Evolutionary conservation across 306 rosid species (phyloP).

Genomic region (Dalbergia oliveri): DNA sequence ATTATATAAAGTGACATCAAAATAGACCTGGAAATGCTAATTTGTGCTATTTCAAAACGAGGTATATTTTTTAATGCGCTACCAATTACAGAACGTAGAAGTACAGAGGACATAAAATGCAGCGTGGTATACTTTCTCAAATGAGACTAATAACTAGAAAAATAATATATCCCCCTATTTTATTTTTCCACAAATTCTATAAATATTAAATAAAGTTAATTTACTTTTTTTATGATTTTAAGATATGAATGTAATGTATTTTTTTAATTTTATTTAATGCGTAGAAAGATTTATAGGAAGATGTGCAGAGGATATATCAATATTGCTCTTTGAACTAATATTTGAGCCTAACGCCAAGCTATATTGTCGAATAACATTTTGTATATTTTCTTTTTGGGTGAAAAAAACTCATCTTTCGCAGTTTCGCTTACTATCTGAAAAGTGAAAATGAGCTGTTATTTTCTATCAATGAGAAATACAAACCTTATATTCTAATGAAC

Average conservation of each 20-base stretch:
- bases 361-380: neutral
- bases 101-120: neutral
- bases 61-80: too few relatives aligned
- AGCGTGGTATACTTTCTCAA: neutral
- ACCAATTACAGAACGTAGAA: neutral
- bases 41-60: neutral
- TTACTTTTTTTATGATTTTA: too few relatives aligned
- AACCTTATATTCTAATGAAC: neutral
- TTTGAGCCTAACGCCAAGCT: neutral
- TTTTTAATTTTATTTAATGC: too few relatives aligned
- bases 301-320: too few relatives aligned
- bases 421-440: neutral
- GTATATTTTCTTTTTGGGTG: too few relatives aligned
- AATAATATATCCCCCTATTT: too few relatives aligned
- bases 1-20: neutral
- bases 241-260: too few relatives aligned
- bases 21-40: neutral
- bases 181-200: too few relatives aligned
- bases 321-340: neutral
- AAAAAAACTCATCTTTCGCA: too few relatives aligned
- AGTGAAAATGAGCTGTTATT: neutral
- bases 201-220: too few relatives aligned
- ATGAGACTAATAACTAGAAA: neutral
- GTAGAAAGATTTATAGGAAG: too few relatives aligned
- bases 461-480: neutral